Conservation (phyloP, 176 grass and related monocot genomes). For the Microstegium vimineum region DNA sequence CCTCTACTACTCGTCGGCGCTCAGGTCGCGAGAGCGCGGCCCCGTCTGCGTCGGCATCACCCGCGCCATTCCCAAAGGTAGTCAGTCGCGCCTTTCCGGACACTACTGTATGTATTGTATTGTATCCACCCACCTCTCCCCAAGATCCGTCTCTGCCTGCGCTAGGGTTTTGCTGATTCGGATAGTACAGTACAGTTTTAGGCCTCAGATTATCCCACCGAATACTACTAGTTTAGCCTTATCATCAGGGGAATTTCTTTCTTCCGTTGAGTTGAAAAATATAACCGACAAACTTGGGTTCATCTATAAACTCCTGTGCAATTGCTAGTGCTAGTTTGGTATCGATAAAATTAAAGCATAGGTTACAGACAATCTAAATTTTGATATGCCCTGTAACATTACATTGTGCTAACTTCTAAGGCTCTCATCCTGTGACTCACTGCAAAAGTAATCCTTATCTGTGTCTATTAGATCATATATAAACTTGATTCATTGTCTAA, state of each 20-base stretch:
- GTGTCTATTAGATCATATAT: not conserved
- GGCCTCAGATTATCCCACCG: not conserved
- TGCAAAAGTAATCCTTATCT: not conserved
- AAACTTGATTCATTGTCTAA: not conserved
- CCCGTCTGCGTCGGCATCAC: conserved; percentile 78
- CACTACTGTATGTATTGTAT: too few relatives aligned
- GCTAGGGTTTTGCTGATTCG: conserved; percentile 28
- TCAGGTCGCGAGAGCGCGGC: conserved; percentile 48
- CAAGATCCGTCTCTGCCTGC: not conserved
- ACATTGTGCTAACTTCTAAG: not conserved
- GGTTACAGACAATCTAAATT: not conserved
- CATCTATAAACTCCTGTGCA: not conserved
- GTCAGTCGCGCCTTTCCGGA: not conserved
- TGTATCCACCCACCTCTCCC: not conserved
- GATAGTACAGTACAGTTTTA: not conserved
- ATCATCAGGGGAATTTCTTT: not conserved
- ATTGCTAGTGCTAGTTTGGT: not conserved
- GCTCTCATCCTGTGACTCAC: not conserved
- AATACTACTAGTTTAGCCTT: not conserved
- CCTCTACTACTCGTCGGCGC: conserved; percentile 79
- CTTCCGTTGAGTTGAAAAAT: not conserved
- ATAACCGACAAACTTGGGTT: not conserved
- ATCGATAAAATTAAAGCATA: not conserved
- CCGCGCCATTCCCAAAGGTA: conserved; percentile 59
- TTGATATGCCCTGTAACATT: not conserved